Evolutionary conservation across 2,329 filamentous ascomycete genomes (phyloP).

Genomic region (Aspergillus sp.): DNA sequence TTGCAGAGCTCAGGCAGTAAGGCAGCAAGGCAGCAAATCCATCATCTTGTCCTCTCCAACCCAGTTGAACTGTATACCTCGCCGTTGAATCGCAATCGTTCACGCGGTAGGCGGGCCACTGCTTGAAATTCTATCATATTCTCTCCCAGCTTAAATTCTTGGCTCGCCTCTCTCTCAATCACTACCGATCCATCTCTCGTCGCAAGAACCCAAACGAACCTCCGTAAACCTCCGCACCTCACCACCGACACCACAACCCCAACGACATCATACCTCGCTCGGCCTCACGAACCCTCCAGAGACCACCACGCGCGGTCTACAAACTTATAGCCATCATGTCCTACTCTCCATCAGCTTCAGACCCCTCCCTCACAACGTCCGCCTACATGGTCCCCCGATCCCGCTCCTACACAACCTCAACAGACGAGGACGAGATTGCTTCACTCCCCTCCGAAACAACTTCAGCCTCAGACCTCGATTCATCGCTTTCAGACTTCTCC

Average conservation of each 20-base stretch:
- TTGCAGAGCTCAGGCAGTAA: constrained; percentile 7
- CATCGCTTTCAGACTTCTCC: constrained; percentile 46
- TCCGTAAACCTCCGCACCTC: neutral
- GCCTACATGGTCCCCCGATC: constrained; percentile 46
- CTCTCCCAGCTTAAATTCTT: neutral
- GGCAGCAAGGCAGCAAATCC: neutral
- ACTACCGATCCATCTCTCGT: neutral
- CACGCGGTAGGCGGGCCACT: constrained; percentile 43
- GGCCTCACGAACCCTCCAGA: neutral
- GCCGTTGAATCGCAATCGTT: constrained; percentile 22
- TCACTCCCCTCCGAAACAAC: constrained; percentile 49
- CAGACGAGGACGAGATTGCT: constrained; percentile 46
- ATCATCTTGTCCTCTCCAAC: neutral
- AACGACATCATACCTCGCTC: neutral
- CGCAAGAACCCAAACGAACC: neutral
- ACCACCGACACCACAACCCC: neutral
- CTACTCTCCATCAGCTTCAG: constrained; percentile 29
- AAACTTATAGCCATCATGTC: constrained; percentile 33
- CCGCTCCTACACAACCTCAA: constrained; percentile 32
- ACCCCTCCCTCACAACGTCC: constrained; percentile 44
- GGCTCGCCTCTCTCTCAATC: neutral
- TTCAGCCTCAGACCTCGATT: constrained; percentile 46
- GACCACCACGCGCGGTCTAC: constrained; percentile 8
- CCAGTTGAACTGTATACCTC: constrained; percentile 1
- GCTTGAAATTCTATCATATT: constrained; percentile 29